Conservation (phyloP, 768 basidiomycete species). For the Auriscalpium microsporum region DNA sequence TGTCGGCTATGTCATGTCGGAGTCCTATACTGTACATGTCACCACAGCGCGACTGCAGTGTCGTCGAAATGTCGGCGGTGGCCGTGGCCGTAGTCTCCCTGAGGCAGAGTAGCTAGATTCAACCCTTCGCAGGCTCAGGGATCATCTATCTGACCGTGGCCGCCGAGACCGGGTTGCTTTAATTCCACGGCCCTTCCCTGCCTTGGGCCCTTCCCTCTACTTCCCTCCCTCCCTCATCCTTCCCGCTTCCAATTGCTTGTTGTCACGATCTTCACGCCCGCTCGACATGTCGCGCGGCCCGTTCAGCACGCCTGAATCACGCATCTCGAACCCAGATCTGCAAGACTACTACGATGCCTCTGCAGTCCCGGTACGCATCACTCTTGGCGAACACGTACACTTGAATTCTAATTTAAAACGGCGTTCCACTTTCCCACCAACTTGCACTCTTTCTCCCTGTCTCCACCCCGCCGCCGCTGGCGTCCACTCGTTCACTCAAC, state of each 20-base stretch:
- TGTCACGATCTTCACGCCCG: not conserved
- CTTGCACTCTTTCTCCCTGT: not conserved
- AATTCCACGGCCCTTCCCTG: no score
- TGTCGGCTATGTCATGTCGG: no score
- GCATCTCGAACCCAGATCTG: not conserved
- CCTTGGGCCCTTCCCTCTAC: no score
- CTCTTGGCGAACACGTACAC: not conserved
- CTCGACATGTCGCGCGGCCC: not conserved
- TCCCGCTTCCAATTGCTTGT: not conserved
- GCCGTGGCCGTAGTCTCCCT: no score
- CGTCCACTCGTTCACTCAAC: not conserved
- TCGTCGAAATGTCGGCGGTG: no score
- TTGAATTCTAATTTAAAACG: not conserved
- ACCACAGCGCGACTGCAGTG: no score
- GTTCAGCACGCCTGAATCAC: slow-evolving; percentile 4
- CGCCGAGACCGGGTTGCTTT: no score
- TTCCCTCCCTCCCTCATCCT: not conserved
- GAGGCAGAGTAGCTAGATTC: no score
- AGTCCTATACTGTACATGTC: no score
- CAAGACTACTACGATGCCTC: slow-evolving; percentile 3
- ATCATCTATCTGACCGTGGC: no score
- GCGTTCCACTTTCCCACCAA: not conserved
- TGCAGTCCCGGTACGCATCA: slow-evolving; percentile 1
- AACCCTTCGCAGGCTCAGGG: no score
- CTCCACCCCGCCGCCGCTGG: not conserved